Percentiles rank a stretch among this genome's conserved stretches.
Evolutionary conservation across 179 eudicot species (phyloP).

Genomic region (Corrigiola litoralis): DNA sequence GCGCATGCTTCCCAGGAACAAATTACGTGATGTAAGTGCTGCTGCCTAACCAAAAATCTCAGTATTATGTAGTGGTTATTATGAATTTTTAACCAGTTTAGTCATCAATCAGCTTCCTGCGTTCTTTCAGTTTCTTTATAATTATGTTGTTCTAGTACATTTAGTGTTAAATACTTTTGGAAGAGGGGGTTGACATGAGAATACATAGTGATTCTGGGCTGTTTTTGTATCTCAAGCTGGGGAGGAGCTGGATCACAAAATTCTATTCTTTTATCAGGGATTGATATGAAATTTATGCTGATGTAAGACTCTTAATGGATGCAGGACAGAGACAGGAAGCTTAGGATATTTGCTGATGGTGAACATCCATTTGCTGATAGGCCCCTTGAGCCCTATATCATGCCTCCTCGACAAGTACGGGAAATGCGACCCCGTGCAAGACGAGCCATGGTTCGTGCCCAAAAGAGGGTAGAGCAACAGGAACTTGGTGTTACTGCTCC

Average conservation of each 20-base stretch:
- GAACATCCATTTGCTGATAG: constrained; percentile 93
- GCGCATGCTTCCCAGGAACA: constrained; percentile 97
- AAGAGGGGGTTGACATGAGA: not conserved
- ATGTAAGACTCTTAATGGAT: constrained; percentile 7
- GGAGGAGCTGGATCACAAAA: not conserved
- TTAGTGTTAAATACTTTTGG: too few relatives aligned
- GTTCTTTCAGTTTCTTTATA: not conserved
- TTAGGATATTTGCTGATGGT: constrained; percentile 75
- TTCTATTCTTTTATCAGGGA: not conserved
- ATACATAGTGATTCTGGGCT: too few relatives aligned
- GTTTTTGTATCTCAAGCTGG: not conserved
- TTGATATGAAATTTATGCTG: constrained; percentile 1
- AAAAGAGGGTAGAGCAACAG: constrained; percentile 72
- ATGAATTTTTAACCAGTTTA: not conserved
- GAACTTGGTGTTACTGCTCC: constrained; percentile 27
- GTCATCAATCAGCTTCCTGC: not conserved
- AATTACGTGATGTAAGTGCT: constrained; percentile 83
- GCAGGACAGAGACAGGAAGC: constrained; percentile 87
- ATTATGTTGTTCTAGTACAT: not conserved
- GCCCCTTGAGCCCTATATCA: constrained; percentile 62
- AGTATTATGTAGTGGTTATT: not conserved
- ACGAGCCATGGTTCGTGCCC: constrained; percentile 82
- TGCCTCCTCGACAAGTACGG: constrained; percentile 92
- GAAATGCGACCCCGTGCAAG: constrained; percentile 91
- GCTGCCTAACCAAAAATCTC: not conserved